These are phyloP conservation scores for Kazachstania martiniae DNA, from an alignment of 805 yeast species.

Conservation along the genomic window DNA sequence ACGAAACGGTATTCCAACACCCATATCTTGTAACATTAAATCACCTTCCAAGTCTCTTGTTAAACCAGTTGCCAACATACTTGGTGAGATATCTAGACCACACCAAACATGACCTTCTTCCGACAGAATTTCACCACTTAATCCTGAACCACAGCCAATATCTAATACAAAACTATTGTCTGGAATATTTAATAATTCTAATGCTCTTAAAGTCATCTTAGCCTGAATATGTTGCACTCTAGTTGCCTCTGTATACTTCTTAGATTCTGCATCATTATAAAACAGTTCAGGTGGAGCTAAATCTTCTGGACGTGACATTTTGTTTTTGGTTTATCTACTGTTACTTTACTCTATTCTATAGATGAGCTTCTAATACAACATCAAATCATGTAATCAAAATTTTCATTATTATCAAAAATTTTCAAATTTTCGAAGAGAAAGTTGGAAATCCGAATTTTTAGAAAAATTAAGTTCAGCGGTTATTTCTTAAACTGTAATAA, in stretches of 20 bases:
- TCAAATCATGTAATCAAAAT: too few species aligned
- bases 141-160: constrained; percentile 95
- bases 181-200: constrained; percentile 73
- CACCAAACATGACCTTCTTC: constrained; percentile 94
- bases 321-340: background rate
- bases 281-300: constrained; percentile 95
- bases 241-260: constrained; percentile 82
- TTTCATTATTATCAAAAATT: too few species aligned
- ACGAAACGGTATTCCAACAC: constrained; percentile 87
- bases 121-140: constrained; percentile 85
- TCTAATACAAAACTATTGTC: constrained; percentile 63
- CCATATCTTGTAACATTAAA: constrained; percentile 83
- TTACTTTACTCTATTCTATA: too few species aligned
- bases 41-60: constrained; percentile 94
- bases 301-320: constrained; percentile 92
- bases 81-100: constrained; percentile 93
- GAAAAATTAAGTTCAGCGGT: too few species aligned
- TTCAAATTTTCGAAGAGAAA: too few species aligned
- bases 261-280: constrained; percentile 82
- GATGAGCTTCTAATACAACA: too few species aligned
- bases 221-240: constrained; percentile 99
- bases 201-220: constrained; percentile 88
- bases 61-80: constrained; percentile 90
- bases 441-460: too few species aligned
- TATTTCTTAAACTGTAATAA: too few species aligned